Evolutionary conservation across 257 asterid genomes (phyloP).

Genomic region (Coffea canephora): DNA sequence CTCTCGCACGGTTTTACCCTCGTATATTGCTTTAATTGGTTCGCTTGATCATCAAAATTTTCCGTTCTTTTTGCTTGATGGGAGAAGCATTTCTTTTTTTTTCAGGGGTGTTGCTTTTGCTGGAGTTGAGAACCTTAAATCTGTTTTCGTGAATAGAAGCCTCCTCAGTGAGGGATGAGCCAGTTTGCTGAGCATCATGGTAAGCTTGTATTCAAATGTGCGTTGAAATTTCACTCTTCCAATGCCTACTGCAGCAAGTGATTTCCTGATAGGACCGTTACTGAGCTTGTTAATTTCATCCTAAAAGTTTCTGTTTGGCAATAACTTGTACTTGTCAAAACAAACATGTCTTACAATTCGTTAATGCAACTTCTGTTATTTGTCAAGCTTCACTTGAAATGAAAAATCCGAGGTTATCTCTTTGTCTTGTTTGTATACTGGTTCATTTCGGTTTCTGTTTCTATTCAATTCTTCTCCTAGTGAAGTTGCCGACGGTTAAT

Average conservation of each 20-base stretch:
- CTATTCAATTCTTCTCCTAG: neutral
- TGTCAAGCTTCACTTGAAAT: neutral
- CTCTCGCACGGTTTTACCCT: neutral
- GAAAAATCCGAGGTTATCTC: neutral
- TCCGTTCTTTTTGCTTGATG: too few relatives aligned
- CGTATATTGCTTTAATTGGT: neutral
- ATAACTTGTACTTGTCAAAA: neutral
- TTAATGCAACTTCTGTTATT: neutral
- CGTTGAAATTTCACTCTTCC: neutral
- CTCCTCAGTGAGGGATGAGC: neutral
- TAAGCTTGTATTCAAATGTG: neutral
- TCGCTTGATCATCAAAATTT: neutral
- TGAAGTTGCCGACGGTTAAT: neutral
- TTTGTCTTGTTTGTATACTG: neutral
- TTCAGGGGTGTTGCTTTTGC: neutral
- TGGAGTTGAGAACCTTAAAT: neutral
- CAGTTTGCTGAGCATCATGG: slow-evolving; percentile 3
- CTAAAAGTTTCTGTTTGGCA: neutral
- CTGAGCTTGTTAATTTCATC: too few relatives aligned
- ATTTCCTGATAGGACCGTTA: neutral
- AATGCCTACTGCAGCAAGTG: neutral
- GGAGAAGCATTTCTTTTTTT: too few relatives aligned
- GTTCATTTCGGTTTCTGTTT: neutral
- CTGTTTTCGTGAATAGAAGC: neutral
- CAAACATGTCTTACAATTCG: neutral